phyloP scores from a whole-genome alignment of 2,329 filamentous ascomycete genomes.

The Alternaria triticina region DNA sequence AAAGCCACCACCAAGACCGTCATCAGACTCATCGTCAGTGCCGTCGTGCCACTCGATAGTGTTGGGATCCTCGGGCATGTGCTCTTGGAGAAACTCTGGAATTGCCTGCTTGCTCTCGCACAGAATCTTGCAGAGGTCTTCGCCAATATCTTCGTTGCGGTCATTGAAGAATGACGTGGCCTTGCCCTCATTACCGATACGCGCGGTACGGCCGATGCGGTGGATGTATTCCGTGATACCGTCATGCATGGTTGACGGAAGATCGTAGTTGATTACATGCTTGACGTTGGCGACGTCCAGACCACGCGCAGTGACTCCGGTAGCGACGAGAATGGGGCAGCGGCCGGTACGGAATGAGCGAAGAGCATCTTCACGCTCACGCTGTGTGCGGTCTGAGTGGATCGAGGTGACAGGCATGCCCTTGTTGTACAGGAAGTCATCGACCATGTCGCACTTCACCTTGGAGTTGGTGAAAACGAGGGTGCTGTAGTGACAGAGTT shows the following conservation, averaged over 20 bases:
- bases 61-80: conserved; percentile 64
- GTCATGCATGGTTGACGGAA: conserved; percentile 76
- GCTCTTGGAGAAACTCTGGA: conserved; percentile 78
- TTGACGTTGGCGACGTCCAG: conserved; percentile 86
- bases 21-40: conserved; percentile 46
- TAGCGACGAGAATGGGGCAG: conserved; percentile 82
- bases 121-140: conserved; percentile 78
- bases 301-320: conserved; percentile 84
- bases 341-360: conserved; percentile 79
- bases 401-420: conserved; percentile 85
- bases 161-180: conserved; percentile 91
- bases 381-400: conserved; percentile 84
- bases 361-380: conserved; percentile 90
- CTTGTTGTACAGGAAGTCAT: conserved; percentile 85
- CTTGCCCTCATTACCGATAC: conserved; percentile 85
- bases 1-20: conserved; percentile 21
- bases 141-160: conserved; percentile 73
- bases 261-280: conserved; percentile 93
- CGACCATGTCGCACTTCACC: conserved; percentile 77
- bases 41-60: conserved; percentile 62
- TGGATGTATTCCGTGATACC: conserved; percentile 94
- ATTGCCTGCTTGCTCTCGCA: conserved; percentile 79
- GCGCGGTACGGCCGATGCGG: conserved; percentile 92
- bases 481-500: conserved; percentile 53
- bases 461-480: conserved; percentile 91